These are phyloP conservation scores for Epichloe typhina DNA, from an alignment of 2,329 filamentous ascomycete species.

Conservation along the genomic window DNA sequence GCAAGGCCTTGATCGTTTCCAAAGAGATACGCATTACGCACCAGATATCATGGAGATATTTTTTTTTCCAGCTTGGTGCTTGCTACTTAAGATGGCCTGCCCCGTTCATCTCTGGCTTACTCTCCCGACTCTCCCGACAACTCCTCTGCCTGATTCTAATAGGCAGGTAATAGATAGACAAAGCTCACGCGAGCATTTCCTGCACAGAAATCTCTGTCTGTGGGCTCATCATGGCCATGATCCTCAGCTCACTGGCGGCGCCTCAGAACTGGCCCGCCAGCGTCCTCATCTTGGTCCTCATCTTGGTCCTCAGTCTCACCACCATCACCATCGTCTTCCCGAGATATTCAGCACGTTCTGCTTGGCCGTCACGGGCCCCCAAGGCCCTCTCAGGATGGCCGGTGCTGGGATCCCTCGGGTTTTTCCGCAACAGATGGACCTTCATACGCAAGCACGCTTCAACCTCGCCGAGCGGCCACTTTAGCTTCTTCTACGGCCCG, in stretches of 20 bases:
- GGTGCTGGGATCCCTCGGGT: constrained; percentile 28
- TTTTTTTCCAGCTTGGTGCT: neutral
- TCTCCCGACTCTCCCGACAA: too few relatives aligned
- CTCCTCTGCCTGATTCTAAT: too few relatives aligned
- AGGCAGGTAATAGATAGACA: too few relatives aligned
- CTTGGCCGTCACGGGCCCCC: constrained; percentile 14
- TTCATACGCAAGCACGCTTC: constrained; percentile 25
- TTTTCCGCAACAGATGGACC: constrained; percentile 32
- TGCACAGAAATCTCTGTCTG: too few relatives aligned
- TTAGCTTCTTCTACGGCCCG: constrained; percentile 34
- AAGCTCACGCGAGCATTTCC: too few relatives aligned
- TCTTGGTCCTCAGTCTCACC: constrained; percentile 3
- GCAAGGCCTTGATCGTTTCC: too few relatives aligned
- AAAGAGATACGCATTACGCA: too few relatives aligned
- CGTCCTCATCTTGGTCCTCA: constrained; percentile 3
- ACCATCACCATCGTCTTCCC: constrained; percentile 1
- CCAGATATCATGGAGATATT: too few relatives aligned
- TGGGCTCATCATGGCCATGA: neutral
- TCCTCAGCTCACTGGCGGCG: constrained; percentile 2
- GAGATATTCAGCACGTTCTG: constrained; percentile 7
- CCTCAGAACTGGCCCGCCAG: constrained; percentile 7
- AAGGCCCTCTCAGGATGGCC: constrained; percentile 20
- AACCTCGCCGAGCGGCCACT: constrained; percentile 26
- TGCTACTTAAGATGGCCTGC: neutral
- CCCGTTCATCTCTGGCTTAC: neutral